Evolutionary conservation across 805 yeast genomes (phyloP).

Genomic region (Teunomyces aglyptinius): DNA sequence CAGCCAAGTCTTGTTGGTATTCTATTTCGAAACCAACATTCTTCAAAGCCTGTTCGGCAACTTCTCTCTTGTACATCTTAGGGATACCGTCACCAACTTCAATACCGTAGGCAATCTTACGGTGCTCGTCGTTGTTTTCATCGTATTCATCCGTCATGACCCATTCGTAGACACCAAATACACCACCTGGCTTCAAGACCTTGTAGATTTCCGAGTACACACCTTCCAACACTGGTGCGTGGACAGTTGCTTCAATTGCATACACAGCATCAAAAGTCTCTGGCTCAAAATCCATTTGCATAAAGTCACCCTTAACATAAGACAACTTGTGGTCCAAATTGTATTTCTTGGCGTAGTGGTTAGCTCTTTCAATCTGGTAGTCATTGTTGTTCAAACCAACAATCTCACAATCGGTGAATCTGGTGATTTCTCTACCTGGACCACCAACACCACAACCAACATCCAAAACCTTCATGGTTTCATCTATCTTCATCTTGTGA

Average conservation of each 20-base stretch:
- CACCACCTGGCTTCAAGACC: constrained; percentile 96
- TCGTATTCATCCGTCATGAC: constrained; percentile 96
- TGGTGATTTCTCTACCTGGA: constrained; percentile 93
- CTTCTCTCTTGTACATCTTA: constrained; percentile 84
- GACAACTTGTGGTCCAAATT: constrained; percentile 70
- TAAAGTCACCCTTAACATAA: constrained; percentile 95
- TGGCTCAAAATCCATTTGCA: constrained; percentile 96
- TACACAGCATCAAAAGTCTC: constrained; percentile 93
- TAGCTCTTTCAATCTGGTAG: constrained; percentile 92
- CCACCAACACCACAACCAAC: constrained; percentile 99
- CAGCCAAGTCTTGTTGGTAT: constrained; percentile 80
- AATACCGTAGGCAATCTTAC: constrained; percentile 93
- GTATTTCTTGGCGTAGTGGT: constrained; percentile 66
- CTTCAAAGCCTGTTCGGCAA: constrained; percentile 83
- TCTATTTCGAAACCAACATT: constrained; percentile 84
- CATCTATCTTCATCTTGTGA: constrained; percentile 72
- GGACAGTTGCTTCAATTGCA: constrained; percentile 98
- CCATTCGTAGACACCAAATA: constrained; percentile 98
- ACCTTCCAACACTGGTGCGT: constrained; percentile 95
- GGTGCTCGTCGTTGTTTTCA: constrained; percentile 81
- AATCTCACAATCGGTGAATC: constrained; percentile 84
- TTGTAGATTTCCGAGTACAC: constrained; percentile 93
- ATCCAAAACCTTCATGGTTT: constrained; percentile 85
- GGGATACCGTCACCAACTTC: constrained; percentile 99
- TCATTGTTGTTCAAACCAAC: constrained; percentile 96